Conservation (phyloP, 345 rosid genomes). For the Murraya koenigii region DNA sequence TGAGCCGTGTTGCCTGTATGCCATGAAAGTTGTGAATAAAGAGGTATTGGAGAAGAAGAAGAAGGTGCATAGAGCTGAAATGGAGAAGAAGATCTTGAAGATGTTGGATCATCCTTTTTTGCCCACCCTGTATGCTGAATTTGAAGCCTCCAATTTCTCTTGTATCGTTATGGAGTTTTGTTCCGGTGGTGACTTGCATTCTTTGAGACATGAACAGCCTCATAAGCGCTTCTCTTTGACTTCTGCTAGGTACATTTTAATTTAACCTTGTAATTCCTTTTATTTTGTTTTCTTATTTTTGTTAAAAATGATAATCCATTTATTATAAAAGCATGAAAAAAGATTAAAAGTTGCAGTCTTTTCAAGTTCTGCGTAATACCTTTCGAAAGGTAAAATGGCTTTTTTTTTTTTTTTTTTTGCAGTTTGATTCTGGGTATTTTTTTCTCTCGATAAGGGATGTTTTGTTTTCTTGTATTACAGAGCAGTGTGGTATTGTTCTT, state of each 20-base stretch:
- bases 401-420: constrained; percentile 16
- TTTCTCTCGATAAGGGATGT: constrained; percentile 26
- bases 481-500: constrained; percentile 30
- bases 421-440: constrained; percentile 34
- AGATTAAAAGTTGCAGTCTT: constrained; percentile 19
- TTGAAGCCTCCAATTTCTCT: constrained; percentile 82
- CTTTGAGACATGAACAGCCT: constrained; percentile 70
- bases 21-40: constrained; percentile 94
- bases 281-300: background rate
- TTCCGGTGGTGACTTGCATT: constrained; percentile 88
- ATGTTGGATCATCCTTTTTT: constrained; percentile 94
- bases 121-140: constrained; percentile 85
- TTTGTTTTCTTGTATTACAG: constrained; percentile 38
- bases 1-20: constrained; percentile 48
- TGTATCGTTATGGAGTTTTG: constrained; percentile 96
- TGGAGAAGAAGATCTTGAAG: constrained; percentile 76
- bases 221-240: constrained; percentile 56
- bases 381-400: background rate
- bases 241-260: constrained; percentile 58
- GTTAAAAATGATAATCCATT: background rate
- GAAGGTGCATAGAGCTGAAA: constrained; percentile 72
- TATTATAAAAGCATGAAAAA: background rate
- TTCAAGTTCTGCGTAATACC: background rate
- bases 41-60: constrained; percentile 66
- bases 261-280: background rate